Evolutionary conservation across 2,329 filamentous ascomycete genomes (phyloP).

Genomic region (Epichloe sylvatica): DNA sequence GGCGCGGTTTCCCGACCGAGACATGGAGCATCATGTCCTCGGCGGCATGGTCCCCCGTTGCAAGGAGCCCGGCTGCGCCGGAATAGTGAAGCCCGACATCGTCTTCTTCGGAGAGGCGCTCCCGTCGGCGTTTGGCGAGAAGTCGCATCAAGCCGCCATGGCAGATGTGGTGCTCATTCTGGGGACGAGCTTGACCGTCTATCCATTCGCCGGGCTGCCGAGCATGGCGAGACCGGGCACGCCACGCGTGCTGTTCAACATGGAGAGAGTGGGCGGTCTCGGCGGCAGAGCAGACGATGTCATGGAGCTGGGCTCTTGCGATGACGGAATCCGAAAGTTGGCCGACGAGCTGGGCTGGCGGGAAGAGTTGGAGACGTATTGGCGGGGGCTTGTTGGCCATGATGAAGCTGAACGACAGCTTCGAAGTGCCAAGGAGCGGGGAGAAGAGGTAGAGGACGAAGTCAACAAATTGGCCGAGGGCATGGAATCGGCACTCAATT

Average conservation of each 20-base stretch:
- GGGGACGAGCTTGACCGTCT: constrained; percentile 77
- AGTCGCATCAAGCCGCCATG: constrained; percentile 33
- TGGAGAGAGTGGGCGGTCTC: constrained; percentile 66
- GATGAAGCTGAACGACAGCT: constrained; percentile 39
- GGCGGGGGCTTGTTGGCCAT: constrained; percentile 53
- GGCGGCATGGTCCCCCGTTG: constrained; percentile 60
- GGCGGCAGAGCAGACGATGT: constrained; percentile 75
- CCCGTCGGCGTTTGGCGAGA: constrained; percentile 22
- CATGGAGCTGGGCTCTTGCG: constrained; percentile 67
- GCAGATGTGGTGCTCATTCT: constrained; percentile 74
- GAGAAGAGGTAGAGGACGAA: constrained; percentile 28
- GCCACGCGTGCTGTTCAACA: constrained; percentile 77
- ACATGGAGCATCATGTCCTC: constrained; percentile 58
- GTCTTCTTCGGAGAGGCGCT: constrained; percentile 80
- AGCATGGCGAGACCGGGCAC: constrained; percentile 43
- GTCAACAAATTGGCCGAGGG: constrained; percentile 25
- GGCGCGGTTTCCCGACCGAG: constrained; percentile 51
- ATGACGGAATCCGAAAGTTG: constrained; percentile 63
- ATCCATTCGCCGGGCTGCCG: constrained; percentile 78
- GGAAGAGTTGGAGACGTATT: constrained; percentile 65
- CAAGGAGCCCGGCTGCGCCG: constrained; percentile 45
- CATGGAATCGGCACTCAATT: constrained; percentile 20
- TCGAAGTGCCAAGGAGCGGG: constrained; percentile 15
- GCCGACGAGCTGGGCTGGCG: constrained; percentile 74
- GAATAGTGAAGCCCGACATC: constrained; percentile 84